These are phyloP conservation scores for Priceomyces castillae DNA, from an alignment of 805 yeast genomes.

Conservation along the genomic window DNA sequence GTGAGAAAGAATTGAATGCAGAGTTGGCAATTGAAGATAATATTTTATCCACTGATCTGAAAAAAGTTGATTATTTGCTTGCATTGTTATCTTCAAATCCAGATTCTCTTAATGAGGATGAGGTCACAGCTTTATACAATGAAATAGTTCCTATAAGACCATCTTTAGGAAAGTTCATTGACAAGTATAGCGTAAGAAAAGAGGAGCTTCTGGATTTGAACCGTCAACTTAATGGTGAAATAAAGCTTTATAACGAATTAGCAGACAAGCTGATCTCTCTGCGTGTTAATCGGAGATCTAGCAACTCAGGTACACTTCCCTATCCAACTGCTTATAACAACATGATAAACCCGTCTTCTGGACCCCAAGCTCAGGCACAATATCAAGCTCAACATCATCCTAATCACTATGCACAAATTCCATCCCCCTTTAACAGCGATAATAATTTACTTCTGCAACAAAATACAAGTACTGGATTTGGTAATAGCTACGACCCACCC, in stretches of 20 bases:
- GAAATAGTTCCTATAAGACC: slow-evolving; percentile 71
- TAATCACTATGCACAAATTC: neutral
- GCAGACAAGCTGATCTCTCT: slow-evolving; percentile 47
- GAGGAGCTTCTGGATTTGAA: slow-evolving; percentile 75
- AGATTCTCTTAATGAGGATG: slow-evolving; percentile 50
- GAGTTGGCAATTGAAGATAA: slow-evolving; percentile 51
- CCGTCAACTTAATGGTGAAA: slow-evolving; percentile 66
- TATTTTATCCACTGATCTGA: slow-evolving; percentile 48
- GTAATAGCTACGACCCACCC: slow-evolving; percentile 21
- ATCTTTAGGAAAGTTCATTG: slow-evolving; percentile 69
- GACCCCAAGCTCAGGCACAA: neutral
- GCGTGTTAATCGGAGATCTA: slow-evolving; percentile 15
- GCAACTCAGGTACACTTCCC: slow-evolving; percentile 5
- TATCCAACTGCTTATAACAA: slow-evolving; percentile 6
- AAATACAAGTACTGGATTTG: slow-evolving; percentile 42
- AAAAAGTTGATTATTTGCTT: slow-evolving; percentile 68
- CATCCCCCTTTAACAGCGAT: neutral
- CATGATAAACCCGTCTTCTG: neutral
- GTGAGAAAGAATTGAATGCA: slow-evolving; percentile 54
- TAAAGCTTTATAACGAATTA: slow-evolving; percentile 64
- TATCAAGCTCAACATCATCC: neutral
- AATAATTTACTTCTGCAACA: slow-evolving; percentile 18
- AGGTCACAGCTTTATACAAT: slow-evolving; percentile 69
- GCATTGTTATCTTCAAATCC: slow-evolving; percentile 45
- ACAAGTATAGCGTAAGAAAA: slow-evolving; percentile 70